Evolutionary conservation across 2,329 filamentous ascomycete genomes (phyloP).

Genomic region (Sporothrix pseudoabietina): DNA sequence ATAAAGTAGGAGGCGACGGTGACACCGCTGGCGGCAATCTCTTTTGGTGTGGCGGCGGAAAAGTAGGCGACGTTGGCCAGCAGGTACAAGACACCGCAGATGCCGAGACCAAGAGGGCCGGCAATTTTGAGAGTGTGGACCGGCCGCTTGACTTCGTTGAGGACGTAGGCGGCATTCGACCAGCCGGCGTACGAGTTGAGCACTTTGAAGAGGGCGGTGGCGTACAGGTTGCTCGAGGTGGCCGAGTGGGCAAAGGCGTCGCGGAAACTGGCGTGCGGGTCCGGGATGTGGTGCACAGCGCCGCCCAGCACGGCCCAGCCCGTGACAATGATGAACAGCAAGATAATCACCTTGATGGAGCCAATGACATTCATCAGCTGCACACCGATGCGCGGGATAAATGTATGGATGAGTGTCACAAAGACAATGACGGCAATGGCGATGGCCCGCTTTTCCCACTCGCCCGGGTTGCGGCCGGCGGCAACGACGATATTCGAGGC

Average conservation of each 20-base stretch:
- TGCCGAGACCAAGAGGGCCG: constrained; percentile 60
- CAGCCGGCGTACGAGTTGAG: constrained; percentile 62
- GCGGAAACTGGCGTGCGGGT: constrained; percentile 58
- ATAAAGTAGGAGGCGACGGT: constrained; percentile 65
- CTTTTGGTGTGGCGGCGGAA: constrained; percentile 60
- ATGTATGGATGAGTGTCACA: constrained; percentile 54
- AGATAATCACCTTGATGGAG: constrained; percentile 61
- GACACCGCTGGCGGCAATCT: constrained; percentile 60
- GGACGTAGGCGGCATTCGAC: constrained; percentile 67
- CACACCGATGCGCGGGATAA: constrained; percentile 60
- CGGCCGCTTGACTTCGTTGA: constrained; percentile 67
- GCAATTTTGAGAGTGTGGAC: constrained; percentile 66
- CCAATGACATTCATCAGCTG: constrained; percentile 61
- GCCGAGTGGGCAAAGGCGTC: constrained; percentile 56
- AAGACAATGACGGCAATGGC: constrained; percentile 58
- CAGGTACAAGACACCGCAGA: constrained; percentile 62
- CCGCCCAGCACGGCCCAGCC: constrained; percentile 61
- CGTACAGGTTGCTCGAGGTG: constrained; percentile 48
- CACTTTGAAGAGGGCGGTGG: constrained; percentile 62
- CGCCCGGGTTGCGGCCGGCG: constrained; percentile 50
- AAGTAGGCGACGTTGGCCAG: constrained; percentile 69
- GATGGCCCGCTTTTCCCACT: constrained; percentile 61
- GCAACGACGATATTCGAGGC: constrained; percentile 52
- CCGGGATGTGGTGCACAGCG: constrained; percentile 48
- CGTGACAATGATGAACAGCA: constrained; percentile 63